Evolutionary conservation across 305 asterid species (phyloP), one percentile per base, ranked within the genome.

Genomic region (Fraxinus paxiana): DNA sequence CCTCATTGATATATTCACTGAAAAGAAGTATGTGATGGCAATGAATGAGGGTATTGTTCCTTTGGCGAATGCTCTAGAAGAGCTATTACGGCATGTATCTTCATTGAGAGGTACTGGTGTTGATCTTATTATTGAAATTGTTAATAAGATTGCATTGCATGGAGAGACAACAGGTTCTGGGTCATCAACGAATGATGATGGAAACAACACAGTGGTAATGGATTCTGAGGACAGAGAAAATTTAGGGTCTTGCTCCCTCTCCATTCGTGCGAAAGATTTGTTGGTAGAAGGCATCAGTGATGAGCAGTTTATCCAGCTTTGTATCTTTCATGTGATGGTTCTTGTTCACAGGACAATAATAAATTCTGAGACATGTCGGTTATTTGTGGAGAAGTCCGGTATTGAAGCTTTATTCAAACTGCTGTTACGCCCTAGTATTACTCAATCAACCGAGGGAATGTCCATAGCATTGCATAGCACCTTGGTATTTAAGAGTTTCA

Each of bases 401-500:
- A 93, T 95, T 85, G 99, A 95, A 90, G 94, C 96, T 84, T 85
- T 95, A 76, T 81, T 95, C 85, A 92, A 90, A 84, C 98, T 95
- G 82, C 88, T 92, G 56, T 81, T 95, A 81, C 90, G 97, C 75
- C 97, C 97, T 46, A 95, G 96, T 82, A 91, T 95, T 84, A 89
- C 98, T 69, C 97, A 93, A 81, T 95, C 99, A 56, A 91, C 99
- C 3, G 99, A 95, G 88, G 99, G 99, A 87, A 95, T 95, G 99
- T 90, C 99, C 54, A 92, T 95, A 78, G 97, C 98, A 34, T 87
- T 95, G 82, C 97, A 95, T 82, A 94, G 98, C 87, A 95, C 98
- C 82, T 90, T 95, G 97, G 98, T 93, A 73, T 94, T 95, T 89
- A 95, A 95, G 94, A 90, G 97, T 85, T 93, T 95, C 82, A 91